Conservation (phyloP, 2,329 filamentous ascomycete species). For the Myriosclerotinia duriaeana region DNA sequence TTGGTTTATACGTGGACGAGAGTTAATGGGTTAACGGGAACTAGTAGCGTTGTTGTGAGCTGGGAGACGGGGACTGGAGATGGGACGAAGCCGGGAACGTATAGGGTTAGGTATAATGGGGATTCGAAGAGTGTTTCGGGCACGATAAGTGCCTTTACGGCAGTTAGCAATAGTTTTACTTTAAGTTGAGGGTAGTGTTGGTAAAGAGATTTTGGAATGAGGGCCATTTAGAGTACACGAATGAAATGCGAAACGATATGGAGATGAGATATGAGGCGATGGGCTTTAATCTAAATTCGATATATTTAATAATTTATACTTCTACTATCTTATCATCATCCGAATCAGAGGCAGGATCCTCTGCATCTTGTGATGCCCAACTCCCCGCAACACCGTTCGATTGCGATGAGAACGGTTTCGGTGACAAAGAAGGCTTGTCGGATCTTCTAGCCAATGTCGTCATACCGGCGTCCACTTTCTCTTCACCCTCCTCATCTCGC, state of each 20-base stretch:
- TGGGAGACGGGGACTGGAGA: slow-evolving; percentile 70
- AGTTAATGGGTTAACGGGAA: slow-evolving; percentile 64
- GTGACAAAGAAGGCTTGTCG: background rate
- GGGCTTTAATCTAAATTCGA: background rate
- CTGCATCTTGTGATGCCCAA: slow-evolving; percentile 31
- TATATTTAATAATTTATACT: slow-evolving; percentile 32
- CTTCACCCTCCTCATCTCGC: slow-evolving; percentile 40
- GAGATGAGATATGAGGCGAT: background rate
- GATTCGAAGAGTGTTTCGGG: slow-evolving; percentile 68
- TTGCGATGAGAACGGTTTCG: slow-evolving; percentile 25
- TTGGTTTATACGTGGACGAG: slow-evolving; percentile 78
- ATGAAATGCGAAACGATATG: background rate
- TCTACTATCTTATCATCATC: slow-evolving; percentile 41
- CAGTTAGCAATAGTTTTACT: slow-evolving; percentile 50
- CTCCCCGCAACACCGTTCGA: slow-evolving; percentile 25
- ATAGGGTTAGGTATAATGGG: slow-evolving; percentile 79
- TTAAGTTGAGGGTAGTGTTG: slow-evolving; percentile 23
- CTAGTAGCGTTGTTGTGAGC: slow-evolving; percentile 72
- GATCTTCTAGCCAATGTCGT: slow-evolving; percentile 30
- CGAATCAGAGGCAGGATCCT: slow-evolving; percentile 33
- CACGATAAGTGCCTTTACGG: slow-evolving; percentile 65
- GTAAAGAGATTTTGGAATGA: background rate
- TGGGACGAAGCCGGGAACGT: slow-evolving; percentile 59
- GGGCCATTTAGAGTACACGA: background rate
- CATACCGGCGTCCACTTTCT: slow-evolving; percentile 38